Percentiles rank a stretch among this genome's conserved stretches.
These are phyloP conservation scores for Aureobasidium sp. DNA, from an alignment of 2,329 filamentous ascomycete species.

Conservation along the genomic window DNA sequence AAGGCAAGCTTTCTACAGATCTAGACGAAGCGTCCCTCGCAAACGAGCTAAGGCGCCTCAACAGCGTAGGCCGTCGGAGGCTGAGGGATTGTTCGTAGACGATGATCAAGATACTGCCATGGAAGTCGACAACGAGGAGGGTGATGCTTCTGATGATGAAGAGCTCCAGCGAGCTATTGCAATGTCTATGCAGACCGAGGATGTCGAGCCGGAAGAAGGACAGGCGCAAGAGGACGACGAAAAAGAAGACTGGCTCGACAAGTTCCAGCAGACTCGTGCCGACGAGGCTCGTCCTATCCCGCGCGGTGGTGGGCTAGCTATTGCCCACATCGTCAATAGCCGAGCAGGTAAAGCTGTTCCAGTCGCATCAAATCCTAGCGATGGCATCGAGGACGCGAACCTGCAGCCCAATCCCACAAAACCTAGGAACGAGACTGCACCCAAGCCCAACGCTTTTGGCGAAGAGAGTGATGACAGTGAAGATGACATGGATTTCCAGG, in stretches of 20 bases:
- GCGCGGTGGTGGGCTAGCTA: conserved; percentile 47
- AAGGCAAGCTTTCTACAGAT: conserved; percentile 42
- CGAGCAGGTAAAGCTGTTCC: conserved; percentile 56
- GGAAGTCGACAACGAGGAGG: conserved; percentile 32
- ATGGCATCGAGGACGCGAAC: not conserved
- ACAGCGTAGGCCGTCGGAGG: conserved; percentile 30
- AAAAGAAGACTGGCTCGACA: conserved; percentile 44
- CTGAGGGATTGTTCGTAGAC: conserved; percentile 51
- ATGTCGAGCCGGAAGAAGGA: conserved; percentile 36
- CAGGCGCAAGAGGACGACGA: conserved; percentile 31
- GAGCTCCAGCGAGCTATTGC: conserved; percentile 77
- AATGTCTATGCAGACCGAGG: conserved; percentile 65
- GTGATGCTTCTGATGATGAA: conserved; percentile 55
- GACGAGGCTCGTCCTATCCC: conserved; percentile 38
- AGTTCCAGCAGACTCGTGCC: conserved; percentile 39
- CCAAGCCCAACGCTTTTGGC: conserved; percentile 20
- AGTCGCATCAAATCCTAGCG: not conserved
- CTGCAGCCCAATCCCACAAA: not conserved
- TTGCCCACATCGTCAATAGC: conserved; percentile 69
- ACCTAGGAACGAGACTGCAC: conserved; percentile 1
- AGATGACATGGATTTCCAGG: conserved; percentile 69
- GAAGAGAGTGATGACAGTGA: conserved; percentile 55
- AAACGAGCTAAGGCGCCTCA: conserved; percentile 20
- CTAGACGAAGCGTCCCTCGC: conserved; percentile 20
- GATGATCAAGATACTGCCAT: conserved; percentile 27